Evolutionary conservation across 2,329 filamentous ascomycete species (phyloP), one percentile per base, ranked within the genome.

Genomic region (Zopfia rhizophila): DNA sequence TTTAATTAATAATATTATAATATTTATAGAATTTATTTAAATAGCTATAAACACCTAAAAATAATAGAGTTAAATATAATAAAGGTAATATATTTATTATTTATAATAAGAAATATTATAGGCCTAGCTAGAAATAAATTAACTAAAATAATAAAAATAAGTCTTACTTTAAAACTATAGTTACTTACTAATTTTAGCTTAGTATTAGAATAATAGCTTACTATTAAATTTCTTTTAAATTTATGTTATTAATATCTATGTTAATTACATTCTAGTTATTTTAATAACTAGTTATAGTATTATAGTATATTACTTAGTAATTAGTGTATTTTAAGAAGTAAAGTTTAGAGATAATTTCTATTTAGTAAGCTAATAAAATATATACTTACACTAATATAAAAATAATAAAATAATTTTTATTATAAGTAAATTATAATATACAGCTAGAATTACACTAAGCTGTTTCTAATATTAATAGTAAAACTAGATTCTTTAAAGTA

Each of bases 1-100:
- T 53, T 30, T 65, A 58, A 29, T 56, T 56, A 18, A 43, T 40
- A 46, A 60, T 32, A 28, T 45, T 44, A 23, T 58, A 51, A 35
- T 39, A 46, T 25, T 31, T 16, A 24, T 55, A 65, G 40, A 63
- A 63, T 3, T 32, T 48, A 11, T 38, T 31, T 17, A 66, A 53
- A 46, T 53, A 62, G 36, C 41, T 41, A 31, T 47, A 16, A 17
- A 61, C 56, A 36, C 53, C 46, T 5, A 28, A 28, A 24, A 25
- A 59, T 7, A 53, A 57, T 13, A 48, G 46, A 11, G 48, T 41
- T 8, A 22, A 7, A 41, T 24, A 24, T 24, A n/a, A 28, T 5
- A 28, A 33, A 41, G 38, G n/a, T 13, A 18, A 32, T 23, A n/a
- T 8, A 22, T 33, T 32, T 11, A 38, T 27, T 13, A 27, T 16